These are phyloP conservation scores for Lipomyces japonicus DNA, from an alignment of 805 yeast species.

Conservation along the genomic window DNA sequence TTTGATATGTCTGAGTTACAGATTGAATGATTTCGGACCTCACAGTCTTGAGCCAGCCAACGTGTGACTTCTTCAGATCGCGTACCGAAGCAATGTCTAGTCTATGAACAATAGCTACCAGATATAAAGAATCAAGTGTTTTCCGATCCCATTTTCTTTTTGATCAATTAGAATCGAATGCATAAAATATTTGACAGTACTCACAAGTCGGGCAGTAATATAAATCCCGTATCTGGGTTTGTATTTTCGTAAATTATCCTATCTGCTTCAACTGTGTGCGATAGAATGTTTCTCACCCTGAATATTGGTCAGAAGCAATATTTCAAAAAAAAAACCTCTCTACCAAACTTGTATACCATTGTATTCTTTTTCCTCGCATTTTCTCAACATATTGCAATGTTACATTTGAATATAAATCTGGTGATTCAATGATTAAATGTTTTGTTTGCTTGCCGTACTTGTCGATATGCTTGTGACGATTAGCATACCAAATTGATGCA, in stretches of 20 bases:
- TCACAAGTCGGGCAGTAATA: constrained; percentile 81
- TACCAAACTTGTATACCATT: constrained; percentile 51
- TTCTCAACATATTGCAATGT: constrained; percentile 75
- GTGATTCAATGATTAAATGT: constrained; percentile 74
- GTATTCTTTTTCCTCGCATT: constrained; percentile 70
- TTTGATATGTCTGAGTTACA: constrained; percentile 46
- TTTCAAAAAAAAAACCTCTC: neutral
- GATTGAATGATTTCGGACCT: constrained; percentile 45
- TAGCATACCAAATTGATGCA: neutral
- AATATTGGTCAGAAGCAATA: neutral
- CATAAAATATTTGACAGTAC: constrained; percentile 7
- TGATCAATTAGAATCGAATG: neutral
- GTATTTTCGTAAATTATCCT: constrained; percentile 67
- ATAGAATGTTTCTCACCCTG: constrained; percentile 69
- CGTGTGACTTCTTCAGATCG: constrained; percentile 61
- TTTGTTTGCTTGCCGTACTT: constrained; percentile 63
- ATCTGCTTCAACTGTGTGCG: constrained; percentile 79
- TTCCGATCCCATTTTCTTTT: constrained; percentile 78
- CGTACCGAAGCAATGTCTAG: constrained; percentile 68
- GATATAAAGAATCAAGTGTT: constrained; percentile 64
- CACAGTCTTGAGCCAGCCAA: constrained; percentile 53
- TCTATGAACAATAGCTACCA: constrained; percentile 71
- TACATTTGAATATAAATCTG: constrained; percentile 57
- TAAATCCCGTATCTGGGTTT: constrained; percentile 53
- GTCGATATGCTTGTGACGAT: constrained; percentile 53